Percentiles rank a stretch among this genome's conserved stretches.
These are phyloP conservation scores for Platismatia glauca DNA, from an alignment of 495 filamentous ascomycete species.

Conservation along the genomic window DNA sequence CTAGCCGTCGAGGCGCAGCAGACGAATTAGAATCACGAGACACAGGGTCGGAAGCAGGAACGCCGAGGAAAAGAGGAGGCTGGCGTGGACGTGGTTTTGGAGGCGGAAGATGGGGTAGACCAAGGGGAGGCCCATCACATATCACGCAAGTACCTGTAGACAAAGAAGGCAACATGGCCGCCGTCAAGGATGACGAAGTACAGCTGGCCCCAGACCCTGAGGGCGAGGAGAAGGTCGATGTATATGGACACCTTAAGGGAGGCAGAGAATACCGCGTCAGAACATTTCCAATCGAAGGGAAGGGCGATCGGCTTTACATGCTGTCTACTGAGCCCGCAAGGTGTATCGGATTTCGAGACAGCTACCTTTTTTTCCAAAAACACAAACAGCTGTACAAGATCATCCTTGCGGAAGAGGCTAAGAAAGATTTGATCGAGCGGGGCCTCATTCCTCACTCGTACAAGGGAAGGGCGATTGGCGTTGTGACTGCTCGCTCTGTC, in stretches of 20 bases:
- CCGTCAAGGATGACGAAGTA: conserved; percentile 87
- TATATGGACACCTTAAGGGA: conserved; percentile 67
- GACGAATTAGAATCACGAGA: conserved; percentile 49
- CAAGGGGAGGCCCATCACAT: conserved; percentile 65
- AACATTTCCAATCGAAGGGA: conserved; percentile 78
- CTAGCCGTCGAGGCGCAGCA: conserved; percentile 61
- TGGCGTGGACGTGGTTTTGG: conserved; percentile 62
- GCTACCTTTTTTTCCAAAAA: conserved; percentile 96
- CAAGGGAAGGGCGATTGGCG: conserved; percentile 95
- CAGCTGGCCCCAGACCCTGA: conserved; percentile 77
- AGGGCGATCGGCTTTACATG: conserved; percentile 90
- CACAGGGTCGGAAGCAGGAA: conserved; percentile 45
- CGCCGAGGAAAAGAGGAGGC: conserved; percentile 54
- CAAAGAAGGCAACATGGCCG: conserved; percentile 88
- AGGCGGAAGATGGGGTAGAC: conserved; percentile 57
- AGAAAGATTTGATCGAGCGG: conserved; percentile 86
- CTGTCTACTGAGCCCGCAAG: conserved; percentile 92
- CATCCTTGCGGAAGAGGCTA: conserved; percentile 85
- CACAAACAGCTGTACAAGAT: conserved; percentile 93
- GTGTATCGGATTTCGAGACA: conserved; percentile 93
- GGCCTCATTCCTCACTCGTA: conserved; percentile 94
- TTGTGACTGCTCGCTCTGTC: conserved; percentile 91
- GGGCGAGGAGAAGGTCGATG: conserved; percentile 88
- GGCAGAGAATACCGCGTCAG: conserved; percentile 89
- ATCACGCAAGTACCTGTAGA: conserved; percentile 76